Base-by-base conservation (phyloP, 2,329 filamentous ascomycete species). In the Tolypocladium nubicola region DNA sequence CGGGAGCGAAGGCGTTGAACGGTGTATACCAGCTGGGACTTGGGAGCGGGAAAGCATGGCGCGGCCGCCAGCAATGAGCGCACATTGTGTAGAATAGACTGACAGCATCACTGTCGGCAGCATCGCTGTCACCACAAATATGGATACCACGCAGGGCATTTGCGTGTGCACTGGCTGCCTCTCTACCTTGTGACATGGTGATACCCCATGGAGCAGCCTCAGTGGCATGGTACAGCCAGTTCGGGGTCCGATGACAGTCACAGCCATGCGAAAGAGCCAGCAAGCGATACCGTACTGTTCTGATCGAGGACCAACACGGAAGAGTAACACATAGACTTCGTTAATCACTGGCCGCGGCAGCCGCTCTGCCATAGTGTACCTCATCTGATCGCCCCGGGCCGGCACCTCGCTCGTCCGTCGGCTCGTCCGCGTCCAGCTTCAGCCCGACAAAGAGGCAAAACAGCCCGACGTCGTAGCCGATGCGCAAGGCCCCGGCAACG, bases 381-480 rank as follows among this genome's bases (percentile, higher is more conserved):
- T 47, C 43, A 4, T 19, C 21, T 47, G 43, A 19, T 19, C 2
- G 23, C 13, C 43, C 10, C 8, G 43, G 23, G 5, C 43, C 30
- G 23, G 1, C 6, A 6, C 8, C 23, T 26, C 23, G 11, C 2
- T 16, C 23, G 6, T 45, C 41, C 14, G 45, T 35, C 37, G 45
- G 23, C 50, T 79, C 76, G 57, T 79, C 70, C 41, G 73, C 69
- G 58, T 81, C 69, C 38, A 85, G 63, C 63, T 76, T 79, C 66
- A 83, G 76, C 58, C 82, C 83, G 35, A 83, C 74, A 65, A 85
- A 86, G 69, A 85, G 72, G 16, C 75, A 76, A 66, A 79, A 85
- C 13, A 86, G 63, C 0, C 82, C 82, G 38, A 84, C 64, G 57
- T 85, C 83, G 61, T 86, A 86, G 0, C 74, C 73, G 37, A 85